Percentiles rank a stretch among this genome's conserved stretches.
phyloP scores from a whole-genome alignment of 2,329 filamentous ascomycete species.

The Blastomyces percursus region DNA sequence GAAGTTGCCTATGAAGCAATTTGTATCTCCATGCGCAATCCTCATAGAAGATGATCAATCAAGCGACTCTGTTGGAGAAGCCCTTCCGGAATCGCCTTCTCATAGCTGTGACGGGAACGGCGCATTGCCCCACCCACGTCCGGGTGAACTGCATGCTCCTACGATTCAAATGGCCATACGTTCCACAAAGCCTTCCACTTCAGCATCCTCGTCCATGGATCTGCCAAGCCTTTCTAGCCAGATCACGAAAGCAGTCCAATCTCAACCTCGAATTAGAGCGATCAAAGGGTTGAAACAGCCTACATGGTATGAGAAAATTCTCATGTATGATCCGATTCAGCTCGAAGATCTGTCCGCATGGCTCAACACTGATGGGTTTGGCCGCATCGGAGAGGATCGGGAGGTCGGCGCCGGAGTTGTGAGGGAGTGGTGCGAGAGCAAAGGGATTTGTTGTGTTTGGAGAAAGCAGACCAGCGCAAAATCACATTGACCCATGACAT shows the following conservation, averaged over 20 bases:
- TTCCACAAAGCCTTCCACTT: not conserved
- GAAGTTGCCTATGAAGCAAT: not conserved
- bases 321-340: slow-evolving; percentile 84
- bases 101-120: not conserved
- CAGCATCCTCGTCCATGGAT: slow-evolving; percentile 14
- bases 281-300: slow-evolving; percentile 33
- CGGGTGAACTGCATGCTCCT: not conserved
- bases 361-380: slow-evolving; percentile 63
- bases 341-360: slow-evolving; percentile 75
- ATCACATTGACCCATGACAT: not conserved
- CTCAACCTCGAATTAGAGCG: slow-evolving; percentile 25
- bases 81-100: not conserved
- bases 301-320: slow-evolving; percentile 84
- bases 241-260: slow-evolving; percentile 41
- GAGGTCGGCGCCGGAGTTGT: slow-evolving; percentile 56
- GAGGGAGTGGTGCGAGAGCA: slow-evolving; percentile 81
- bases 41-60: not conserved
- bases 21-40: not conserved
- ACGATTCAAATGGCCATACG: slow-evolving; percentile 16
- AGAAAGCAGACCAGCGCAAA: slow-evolving; percentile 33
- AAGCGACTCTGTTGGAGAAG: not conserved
- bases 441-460: slow-evolving; percentile 75
- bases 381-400: slow-evolving; percentile 51
- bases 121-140: not conserved
- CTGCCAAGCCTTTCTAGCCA: slow-evolving; percentile 33